phyloP scores from a whole-genome alignment of 805 yeast species.

The Blastobotrys attinorum region DNA sequence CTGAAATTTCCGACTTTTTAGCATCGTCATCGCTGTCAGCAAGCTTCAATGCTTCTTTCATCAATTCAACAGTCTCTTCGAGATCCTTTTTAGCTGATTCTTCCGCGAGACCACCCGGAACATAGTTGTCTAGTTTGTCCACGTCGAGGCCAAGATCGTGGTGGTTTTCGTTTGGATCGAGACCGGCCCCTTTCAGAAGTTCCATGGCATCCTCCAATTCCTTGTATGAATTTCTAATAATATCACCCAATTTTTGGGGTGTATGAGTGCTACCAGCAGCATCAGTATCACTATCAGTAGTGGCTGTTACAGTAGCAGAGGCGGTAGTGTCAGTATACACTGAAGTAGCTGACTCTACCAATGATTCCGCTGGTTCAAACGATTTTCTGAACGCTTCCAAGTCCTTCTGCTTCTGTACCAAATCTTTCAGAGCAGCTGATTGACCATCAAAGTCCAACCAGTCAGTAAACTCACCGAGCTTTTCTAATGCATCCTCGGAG shows the following conservation, averaged over 20 bases:
- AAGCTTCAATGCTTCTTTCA: conserved; percentile 3
- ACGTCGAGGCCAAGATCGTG: conserved; percentile 1
- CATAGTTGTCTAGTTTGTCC: not conserved
- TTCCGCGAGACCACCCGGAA: not conserved
- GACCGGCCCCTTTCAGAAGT: conserved; percentile 16
- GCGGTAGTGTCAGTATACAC: not conserved
- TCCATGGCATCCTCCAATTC: conserved; percentile 11
- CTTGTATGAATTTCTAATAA: conserved; percentile 11
- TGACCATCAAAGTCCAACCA: conserved; percentile 76
- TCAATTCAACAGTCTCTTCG: not conserved
- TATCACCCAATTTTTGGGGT: not conserved
- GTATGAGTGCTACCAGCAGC: not conserved
- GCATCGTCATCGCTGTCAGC: conserved; percentile 5
- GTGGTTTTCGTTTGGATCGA: conserved; percentile 1
- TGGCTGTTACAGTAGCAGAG: conserved; percentile 1
- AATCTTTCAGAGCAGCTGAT: conserved; percentile 35
- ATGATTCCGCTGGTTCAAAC: not conserved
- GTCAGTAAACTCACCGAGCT: conserved; percentile 43
- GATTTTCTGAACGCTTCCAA: conserved; percentile 8
- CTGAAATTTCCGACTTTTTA: not conserved
- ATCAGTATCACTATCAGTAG: conserved; percentile 1
- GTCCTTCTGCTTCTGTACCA: conserved; percentile 28
- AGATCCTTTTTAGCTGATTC: not conserved
- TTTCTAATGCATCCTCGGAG: conserved; percentile 34
- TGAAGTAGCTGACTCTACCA: not conserved